A percentile compares a stretch with the other conserved stretches of the same genome.
Evolutionary conservation across 306 rosid species (phyloP).

Genomic region (Mimosa pudica): DNA sequence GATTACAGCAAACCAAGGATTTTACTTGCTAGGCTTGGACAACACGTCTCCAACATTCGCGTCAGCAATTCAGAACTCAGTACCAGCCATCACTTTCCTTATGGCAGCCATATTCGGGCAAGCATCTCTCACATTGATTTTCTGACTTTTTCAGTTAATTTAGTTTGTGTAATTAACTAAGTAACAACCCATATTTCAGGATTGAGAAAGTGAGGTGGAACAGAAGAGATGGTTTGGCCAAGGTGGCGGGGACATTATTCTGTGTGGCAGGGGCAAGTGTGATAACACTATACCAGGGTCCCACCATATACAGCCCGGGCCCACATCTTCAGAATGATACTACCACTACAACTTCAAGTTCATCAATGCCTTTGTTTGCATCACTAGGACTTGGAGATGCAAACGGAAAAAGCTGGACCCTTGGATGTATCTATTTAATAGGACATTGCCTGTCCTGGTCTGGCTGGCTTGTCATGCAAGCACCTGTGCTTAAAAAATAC

Average conservation of each 20-base stretch:
- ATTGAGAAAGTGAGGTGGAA: slow-evolving; percentile 75
- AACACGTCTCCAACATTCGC: slow-evolving; percentile 97
- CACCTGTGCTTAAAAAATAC: slow-evolving; percentile 89
- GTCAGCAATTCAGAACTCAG: slow-evolving; percentile 95
- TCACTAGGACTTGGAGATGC: slow-evolving; percentile 68
- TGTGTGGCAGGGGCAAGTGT: slow-evolving; percentile 94
- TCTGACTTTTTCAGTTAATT: not conserved
- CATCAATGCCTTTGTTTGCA: slow-evolving; percentile 22
- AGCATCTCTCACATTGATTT: not conserved
- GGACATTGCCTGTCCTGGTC: slow-evolving; percentile 98
- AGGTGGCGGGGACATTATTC: slow-evolving; percentile 68
- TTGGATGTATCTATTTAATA: slow-evolving; percentile 80
- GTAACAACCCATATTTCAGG: slow-evolving; percentile 38
- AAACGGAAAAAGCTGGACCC: slow-evolving; percentile 83
- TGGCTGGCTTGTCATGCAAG: slow-evolving; percentile 90
- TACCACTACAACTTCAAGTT: not conserved
- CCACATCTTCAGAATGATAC: slow-evolving; percentile 37
- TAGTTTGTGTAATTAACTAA: not conserved
- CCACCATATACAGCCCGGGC: slow-evolving; percentile 75
- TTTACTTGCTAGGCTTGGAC: slow-evolving; percentile 95
- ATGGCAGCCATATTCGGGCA: slow-evolving; percentile 90
- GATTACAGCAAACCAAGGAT: slow-evolving; percentile 97
- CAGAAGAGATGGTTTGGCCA: slow-evolving; percentile 82
- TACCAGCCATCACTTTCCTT: slow-evolving; percentile 95
- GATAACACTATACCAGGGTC: slow-evolving; percentile 91